Base-by-base conservation (phyloP, 108 stramenopile species). In the Seminavis robusta region DNA sequence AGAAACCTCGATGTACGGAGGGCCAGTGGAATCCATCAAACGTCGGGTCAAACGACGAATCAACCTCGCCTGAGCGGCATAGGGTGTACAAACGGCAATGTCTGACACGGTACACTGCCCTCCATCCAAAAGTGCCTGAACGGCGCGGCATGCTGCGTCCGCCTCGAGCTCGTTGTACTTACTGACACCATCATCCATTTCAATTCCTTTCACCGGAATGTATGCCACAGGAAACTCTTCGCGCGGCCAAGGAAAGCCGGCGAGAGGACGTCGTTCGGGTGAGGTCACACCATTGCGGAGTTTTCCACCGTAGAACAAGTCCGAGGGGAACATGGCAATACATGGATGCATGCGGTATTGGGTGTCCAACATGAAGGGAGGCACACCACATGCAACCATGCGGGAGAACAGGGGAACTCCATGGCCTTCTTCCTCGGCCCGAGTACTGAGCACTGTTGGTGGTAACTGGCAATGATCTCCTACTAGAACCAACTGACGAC, bases 71-170 rank as follows among this genome's bases (percentile, higher is more conserved):
- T 99, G 99, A 9, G 95, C 99, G 25, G 97, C 95, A 74, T 99
- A 99, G 0, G 99, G 99, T 27, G 99, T 97, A 24, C 98, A 95
- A 33, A 99, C 95, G 23, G 95, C 98, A 77, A 99, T 93, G 45
- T 98, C 95, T 16, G 73, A 82, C 21, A 83, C 76, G 6, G 52
- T 61, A 56, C 90, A 92, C 52, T 88, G 85, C 2, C 96, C 96
- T 28, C 86, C 84, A 17, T 64, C 63, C 21, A 97, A 61, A 44
- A 99, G 82, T 8, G 66, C 56, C n/a, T 73, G 64, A 13, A 96
- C 96, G 26, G 95, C 88, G 33, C 86, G 69, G 53, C 77, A 88
- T 5, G 86, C 97, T 26, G 94, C 88, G 32, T 54, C 72, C 3
- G 95, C 98, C 79, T 99, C 98, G 20, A 90, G 90, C 56, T 92